Conservation (phyloP, 2,329 filamentous ascomycete species). For the Penicillium decumbens region DNA sequence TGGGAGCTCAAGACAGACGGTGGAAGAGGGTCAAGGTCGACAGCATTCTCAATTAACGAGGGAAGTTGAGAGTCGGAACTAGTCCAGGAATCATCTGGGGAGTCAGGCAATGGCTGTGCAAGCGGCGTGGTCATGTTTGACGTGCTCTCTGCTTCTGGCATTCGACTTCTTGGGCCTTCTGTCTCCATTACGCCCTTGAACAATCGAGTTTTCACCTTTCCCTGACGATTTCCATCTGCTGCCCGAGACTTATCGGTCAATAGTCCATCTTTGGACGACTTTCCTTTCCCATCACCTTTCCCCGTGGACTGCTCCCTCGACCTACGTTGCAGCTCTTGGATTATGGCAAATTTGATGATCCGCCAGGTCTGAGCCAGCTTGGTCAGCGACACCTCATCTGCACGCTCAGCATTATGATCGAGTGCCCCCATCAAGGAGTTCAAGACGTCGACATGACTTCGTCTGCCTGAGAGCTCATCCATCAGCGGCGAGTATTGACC, state of each 20-base stretch:
- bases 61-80: slow-evolving; percentile 28
- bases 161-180: slow-evolving; percentile 29
- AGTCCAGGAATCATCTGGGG: slow-evolving; percentile 31
- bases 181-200: slow-evolving; percentile 43
- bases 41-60: slow-evolving; percentile 33
- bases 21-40: slow-evolving; percentile 41
- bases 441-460: slow-evolving; percentile 25
- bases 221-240: slow-evolving; percentile 31
- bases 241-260: slow-evolving; percentile 25
- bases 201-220: slow-evolving; percentile 40
- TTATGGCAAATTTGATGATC: slow-evolving; percentile 50
- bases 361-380: slow-evolving; percentile 57
- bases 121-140: slow-evolving; percentile 56
- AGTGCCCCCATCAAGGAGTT: slow-evolving; percentile 42
- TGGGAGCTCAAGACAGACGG: slow-evolving; percentile 42
- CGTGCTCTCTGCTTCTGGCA: slow-evolving; percentile 45
- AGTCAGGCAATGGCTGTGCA: slow-evolving; percentile 46
- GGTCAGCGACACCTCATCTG: slow-evolving; percentile 48
- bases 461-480: slow-evolving; percentile 23
- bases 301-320: slow-evolving; percentile 31
- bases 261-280: slow-evolving; percentile 29
- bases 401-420: slow-evolving; percentile 52
- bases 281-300: slow-evolving; percentile 22
- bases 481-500: slow-evolving; percentile 41
- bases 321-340: slow-evolving; percentile 46